Evolutionary conservation across 177 flowering plant species (phyloP).

Genomic region (Tripterygium wilfordii): DNA sequence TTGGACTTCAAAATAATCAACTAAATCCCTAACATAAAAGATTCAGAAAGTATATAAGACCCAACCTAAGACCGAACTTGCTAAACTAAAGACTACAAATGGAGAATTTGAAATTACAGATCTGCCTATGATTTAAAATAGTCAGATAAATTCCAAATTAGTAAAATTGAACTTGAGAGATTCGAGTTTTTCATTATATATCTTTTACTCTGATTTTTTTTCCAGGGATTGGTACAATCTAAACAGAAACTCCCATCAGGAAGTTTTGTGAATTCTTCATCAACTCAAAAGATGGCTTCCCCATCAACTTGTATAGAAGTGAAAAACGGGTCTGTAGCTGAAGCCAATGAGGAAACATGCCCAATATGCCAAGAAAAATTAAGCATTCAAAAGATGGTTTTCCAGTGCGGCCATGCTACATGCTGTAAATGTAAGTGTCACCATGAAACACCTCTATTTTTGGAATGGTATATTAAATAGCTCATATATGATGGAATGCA

Average conservation of each 20-base stretch:
- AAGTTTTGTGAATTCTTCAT: conserved; percentile 20
- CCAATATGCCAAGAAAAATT: conserved; percentile 93
- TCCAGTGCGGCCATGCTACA: conserved; percentile 88
- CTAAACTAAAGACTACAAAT: too few relatives aligned
- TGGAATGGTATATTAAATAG: too few relatives aligned
- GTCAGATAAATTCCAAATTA: too few relatives aligned
- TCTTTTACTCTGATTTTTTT: conserved; percentile 8
- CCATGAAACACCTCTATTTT: too few relatives aligned
- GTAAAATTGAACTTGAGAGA: too few relatives aligned
- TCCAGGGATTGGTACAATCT: conserved; percentile 71
- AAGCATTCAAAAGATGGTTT: conserved; percentile 76
- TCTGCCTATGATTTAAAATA: too few relatives aligned
- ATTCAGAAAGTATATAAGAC: too few relatives aligned
- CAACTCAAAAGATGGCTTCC: conserved; percentile 25
- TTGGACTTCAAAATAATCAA: too few relatives aligned
- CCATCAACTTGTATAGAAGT: conserved; percentile 14
- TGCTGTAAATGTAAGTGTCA: conserved; percentile 92
- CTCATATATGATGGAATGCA: not conserved
- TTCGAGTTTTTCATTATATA: too few relatives aligned
- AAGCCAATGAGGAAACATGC: conserved; percentile 57
- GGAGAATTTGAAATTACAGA: too few relatives aligned
- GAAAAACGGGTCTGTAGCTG: conserved; percentile 17
- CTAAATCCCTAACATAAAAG: too few relatives aligned
- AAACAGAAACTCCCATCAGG: conserved; percentile 36
- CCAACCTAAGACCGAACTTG: too few relatives aligned